Base-by-base conservation (phyloP, 2,329 filamentous ascomycete species). In the Xylaria sp. region DNA sequence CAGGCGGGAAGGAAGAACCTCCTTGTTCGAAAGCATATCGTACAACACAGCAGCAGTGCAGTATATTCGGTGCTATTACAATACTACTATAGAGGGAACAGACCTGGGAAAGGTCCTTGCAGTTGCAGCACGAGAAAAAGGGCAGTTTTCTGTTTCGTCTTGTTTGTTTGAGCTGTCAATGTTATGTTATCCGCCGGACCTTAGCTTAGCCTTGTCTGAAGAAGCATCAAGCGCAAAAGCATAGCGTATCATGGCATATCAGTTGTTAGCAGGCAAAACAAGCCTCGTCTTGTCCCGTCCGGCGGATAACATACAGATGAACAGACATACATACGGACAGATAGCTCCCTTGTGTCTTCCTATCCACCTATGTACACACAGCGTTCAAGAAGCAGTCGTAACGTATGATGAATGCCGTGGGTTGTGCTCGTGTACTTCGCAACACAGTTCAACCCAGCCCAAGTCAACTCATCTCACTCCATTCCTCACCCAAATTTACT, bases 141-240 rank as follows among this genome's bases (percentile, higher is more conserved):
- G n/a, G 34, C 34, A 37, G 34, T 9, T 1, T 46, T 46, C 8
- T 18, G 18, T 46, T 46, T 8, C 7, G 7, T 5, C 20, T 46
- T 46, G 15, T 18, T 46, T 46, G 41, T 46, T 46, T 46, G n/a
- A n/a, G 7, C 18, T 44, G 46, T 54, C 9, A 10, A 54, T 12
- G 18, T 55, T 32, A 55, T 51, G 18, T 55, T 32, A 55, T 51
- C 32, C 28, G 44, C 41, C 34, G 32, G 41, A 58, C 44, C 62
- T 65, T 58, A 28, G 28, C 25, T 54, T 65, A 65, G 62, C 62
- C 54, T 65, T 52, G 62, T 57, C 10, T 23, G 5, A 34, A 3
- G 5, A 34, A 9, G 12, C 12, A 48, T 12, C n/a, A 23, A 48
- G 46, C 9, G 46, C 18, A n/a, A 23, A 20, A 48, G 13, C 39